Evolutionary conservation across 345 rosid genomes (phyloP).

Genomic region (Eucalyptus pauciflora): DNA sequence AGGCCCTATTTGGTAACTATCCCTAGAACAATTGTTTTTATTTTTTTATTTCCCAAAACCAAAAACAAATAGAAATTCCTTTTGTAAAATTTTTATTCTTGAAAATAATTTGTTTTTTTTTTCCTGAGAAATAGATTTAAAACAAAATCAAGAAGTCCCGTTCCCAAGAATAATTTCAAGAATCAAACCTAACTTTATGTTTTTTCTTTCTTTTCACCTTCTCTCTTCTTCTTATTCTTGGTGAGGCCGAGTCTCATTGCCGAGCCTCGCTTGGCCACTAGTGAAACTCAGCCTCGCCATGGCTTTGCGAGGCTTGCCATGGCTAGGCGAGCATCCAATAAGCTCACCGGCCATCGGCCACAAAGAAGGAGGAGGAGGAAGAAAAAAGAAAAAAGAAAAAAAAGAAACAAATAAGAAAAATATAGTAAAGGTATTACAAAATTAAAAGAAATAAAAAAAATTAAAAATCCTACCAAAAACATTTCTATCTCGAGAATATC

Average conservation of each 20-base stretch:
- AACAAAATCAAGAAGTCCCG: fast-evolving
- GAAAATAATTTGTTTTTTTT: no score
- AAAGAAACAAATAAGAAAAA: no score
- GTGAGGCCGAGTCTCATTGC: fast-evolving
- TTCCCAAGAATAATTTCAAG: fast-evolving
- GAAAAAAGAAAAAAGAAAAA: fast-evolving
- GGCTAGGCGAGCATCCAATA: fast-evolving
- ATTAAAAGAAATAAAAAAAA: no score
- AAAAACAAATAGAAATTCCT: fast-evolving
- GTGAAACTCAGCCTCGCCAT: fast-evolving
- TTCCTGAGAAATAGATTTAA: no score
- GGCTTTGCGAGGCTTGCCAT: fast-evolving
- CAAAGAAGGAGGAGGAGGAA: fast-evolving
- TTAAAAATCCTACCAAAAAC: no score
- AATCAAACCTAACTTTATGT: fast-evolving
- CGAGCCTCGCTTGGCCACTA: fast-evolving
- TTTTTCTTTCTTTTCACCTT: no score
- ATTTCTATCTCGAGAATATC: fast-evolving
- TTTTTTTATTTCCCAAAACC: fast-evolving
- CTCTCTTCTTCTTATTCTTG: no score
- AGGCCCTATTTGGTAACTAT: fast-evolving
- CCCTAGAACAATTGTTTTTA: fast-evolving
- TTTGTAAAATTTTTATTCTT: fast-evolving
- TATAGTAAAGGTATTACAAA: no score
- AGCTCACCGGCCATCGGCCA: fast-evolving